Base-by-base conservation (phyloP, 2,329 filamentous ascomycete species). In the Ophiognomonia clavigignenti-juglandacearum region DNA sequence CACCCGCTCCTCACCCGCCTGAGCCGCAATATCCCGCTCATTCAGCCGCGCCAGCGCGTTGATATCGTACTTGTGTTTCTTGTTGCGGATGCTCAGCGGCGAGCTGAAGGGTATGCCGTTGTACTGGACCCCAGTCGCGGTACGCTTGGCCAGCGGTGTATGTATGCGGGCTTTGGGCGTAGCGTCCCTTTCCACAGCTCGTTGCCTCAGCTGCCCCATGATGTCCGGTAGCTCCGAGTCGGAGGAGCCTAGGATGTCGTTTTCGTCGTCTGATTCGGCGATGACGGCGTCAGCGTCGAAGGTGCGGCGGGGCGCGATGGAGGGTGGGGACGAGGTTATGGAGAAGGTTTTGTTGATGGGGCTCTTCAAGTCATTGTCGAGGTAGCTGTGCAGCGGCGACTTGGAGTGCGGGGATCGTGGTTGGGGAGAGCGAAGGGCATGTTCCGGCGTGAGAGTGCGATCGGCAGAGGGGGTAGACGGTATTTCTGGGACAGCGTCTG, bases 231-330 rank as follows among this genome's bases (percentile, higher is more conserved):
- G 70, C 0, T 83, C 84, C 40, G 78, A 77, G 10, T 75, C 75
- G 22, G 80, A 77, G 16, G 81, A 81, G 16, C 72, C 77, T 54
- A n/a, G n/a, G n/a, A 83, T 74, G 23, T 74, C 75, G 16, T 77
- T 77, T n/a, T 86, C 85, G 9, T 85, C 84, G 57, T 91, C 87
- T 0, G 87, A 90, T 45, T 79, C 83, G 38, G 74, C 74, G 34
- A 91, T 85, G 46, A 84, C 68, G 11, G 79, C 64, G 56, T 80
- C 70, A 61, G 79, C 69, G 49, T 72, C 67, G 40, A 66, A 54
- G 53, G 49, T 54, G 32, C 42, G 57, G 59, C 36, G 55, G 39
- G 42, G 59, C 49, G 11, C 57, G 32, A 54, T 52, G 40, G 54
- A 53, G 19, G 51, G 53, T 52, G 36, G 57, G 44, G 47, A 58